Evolutionary conservation across 345 rosid species (phyloP).

Genomic region (Arabidopsis thaliana): DNA sequence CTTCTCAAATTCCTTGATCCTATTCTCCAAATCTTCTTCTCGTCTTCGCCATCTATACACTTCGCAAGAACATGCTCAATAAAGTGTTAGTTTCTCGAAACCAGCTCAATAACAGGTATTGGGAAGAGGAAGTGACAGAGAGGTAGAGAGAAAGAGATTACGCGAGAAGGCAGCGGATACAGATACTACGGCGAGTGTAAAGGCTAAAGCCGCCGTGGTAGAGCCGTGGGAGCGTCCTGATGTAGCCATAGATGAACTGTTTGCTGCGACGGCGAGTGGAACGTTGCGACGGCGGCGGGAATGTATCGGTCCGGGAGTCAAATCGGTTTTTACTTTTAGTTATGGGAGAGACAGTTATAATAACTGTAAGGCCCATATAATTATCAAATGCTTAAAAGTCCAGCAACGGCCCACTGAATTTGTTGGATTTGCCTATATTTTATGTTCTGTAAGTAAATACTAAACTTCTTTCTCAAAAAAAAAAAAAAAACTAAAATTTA

Average conservation of each 20-base stretch:
- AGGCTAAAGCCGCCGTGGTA: conserved; percentile 34
- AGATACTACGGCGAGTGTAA: conserved; percentile 38
- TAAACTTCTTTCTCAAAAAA: not conserved
- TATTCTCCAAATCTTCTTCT: conserved; percentile 46
- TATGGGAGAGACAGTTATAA: not conserved
- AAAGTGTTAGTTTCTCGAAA: conserved; percentile 1
- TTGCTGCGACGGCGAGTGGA: conserved; percentile 29
- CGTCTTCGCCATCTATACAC: conserved; percentile 61
- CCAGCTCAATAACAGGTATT: not conserved
- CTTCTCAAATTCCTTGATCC: conserved; percentile 57
- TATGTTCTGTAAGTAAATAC: no score
- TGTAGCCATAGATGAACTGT: conserved; percentile 31
- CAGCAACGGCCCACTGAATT: not conserved
- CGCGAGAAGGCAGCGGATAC: conserved; percentile 36
- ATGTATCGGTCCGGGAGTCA: not conserved
- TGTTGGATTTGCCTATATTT: not conserved
- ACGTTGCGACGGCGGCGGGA: conserved; percentile 39
- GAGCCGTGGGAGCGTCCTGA: conserved; percentile 24
- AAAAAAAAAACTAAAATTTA: not conserved
- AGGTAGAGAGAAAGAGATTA: conserved; percentile 32
- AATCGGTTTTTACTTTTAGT: not conserved
- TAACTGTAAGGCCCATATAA: conserved; percentile 11
- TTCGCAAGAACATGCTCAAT: conserved; percentile 39
- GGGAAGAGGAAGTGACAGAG: not conserved
- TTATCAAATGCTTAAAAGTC: not conserved